phyloP scores from a whole-genome alignment of 1,284 basidiomycete species.

The Tilletia caries region DNA sequence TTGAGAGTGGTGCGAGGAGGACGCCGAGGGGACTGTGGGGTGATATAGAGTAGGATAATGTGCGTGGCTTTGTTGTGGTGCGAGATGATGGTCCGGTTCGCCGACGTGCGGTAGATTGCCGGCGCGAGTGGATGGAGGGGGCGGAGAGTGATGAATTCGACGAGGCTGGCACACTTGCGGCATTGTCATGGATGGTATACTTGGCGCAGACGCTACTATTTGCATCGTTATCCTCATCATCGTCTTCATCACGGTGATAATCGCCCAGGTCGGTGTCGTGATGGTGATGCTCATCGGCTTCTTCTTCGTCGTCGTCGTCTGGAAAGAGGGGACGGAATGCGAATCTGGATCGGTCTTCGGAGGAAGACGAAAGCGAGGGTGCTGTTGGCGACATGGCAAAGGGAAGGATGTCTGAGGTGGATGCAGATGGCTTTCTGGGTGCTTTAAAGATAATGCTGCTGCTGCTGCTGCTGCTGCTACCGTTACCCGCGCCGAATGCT shows the following conservation, averaged over 20 bases:
- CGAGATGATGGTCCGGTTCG: background rate
- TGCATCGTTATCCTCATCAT: background rate
- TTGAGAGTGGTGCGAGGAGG: background rate
- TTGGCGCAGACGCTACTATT: background rate
- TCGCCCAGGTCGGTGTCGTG: background rate
- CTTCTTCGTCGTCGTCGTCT: constrained; percentile 1
- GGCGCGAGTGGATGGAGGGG: background rate
- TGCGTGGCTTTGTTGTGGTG: background rate
- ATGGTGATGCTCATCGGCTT: background rate
- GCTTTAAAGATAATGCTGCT: background rate
- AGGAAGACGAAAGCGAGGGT: background rate
- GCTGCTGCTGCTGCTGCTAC: background rate
- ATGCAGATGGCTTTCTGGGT: background rate
- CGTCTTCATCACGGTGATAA: background rate
- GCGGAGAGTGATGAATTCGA: background rate
- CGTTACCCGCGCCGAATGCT: too few species aligned
- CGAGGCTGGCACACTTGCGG: background rate
- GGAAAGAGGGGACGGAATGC: constrained; percentile 6
- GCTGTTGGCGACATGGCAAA: constrained; percentile 10
- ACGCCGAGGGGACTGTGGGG: constrained; percentile 5
- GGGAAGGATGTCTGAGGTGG: background rate
- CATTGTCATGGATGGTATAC: background rate
- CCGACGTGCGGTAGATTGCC: background rate
- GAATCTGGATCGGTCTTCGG: constrained; percentile 7
- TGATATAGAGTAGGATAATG: constrained; percentile 10